phyloP scores from a whole-genome alignment of 441 rosid species.

The Metrosideros polymorpha region DNA sequence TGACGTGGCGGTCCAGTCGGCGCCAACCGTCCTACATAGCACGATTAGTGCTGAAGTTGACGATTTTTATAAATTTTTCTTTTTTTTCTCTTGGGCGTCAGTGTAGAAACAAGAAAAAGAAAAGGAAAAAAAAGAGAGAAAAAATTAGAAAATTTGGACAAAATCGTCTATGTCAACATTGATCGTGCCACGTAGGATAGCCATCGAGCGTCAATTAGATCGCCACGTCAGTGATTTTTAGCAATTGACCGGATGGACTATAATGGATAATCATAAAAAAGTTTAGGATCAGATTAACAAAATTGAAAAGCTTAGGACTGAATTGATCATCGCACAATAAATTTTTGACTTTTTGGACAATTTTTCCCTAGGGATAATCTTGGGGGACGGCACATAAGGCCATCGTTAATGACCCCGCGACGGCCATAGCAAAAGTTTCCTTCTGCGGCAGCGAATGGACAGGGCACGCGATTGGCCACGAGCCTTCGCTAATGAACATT shows the following conservation, averaged over 20 bases:
- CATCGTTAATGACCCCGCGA: rapidly evolving
- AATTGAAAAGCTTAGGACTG: rapidly evolving
- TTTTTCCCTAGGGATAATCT: not conserved
- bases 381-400: not conserved
- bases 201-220: rapidly evolving
- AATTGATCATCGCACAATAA: rapidly evolving
- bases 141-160: not conserved
- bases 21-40: rapidly evolving
- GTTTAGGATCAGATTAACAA: rapidly evolving
- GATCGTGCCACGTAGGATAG: rapidly evolving
- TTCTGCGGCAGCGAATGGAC: not conserved
- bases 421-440: not conserved
- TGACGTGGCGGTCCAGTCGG: not conserved
- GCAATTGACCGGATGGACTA: rapidly evolving
- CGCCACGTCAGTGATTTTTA: rapidly evolving
- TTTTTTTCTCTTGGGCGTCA: no score
- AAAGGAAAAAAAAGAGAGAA: not conserved
- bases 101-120: not conserved
- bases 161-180: rapidly evolving
- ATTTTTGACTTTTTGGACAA: rapidly evolving
- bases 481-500: not conserved
- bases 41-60: rapidly evolving
- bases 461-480: not conserved
- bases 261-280: rapidly evolving
- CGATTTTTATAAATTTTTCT: not conserved